Base-by-base conservation (phyloP, 306 rosid genomes). In the Gleditsia sinensis region DNA sequence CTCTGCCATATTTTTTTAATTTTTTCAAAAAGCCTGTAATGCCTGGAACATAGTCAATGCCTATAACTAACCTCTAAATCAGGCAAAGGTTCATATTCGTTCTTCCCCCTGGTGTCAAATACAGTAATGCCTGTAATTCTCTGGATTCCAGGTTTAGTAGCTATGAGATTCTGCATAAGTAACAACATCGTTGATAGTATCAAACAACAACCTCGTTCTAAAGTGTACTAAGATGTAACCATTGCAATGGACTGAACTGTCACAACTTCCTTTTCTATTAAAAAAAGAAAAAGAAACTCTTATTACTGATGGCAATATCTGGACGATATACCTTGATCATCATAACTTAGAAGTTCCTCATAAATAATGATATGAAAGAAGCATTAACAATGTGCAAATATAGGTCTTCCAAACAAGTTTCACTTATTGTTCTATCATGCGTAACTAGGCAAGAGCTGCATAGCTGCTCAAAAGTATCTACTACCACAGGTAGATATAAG, bases 81-180 rank as follows among this genome's bases (percentile, higher is more conserved):
- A 46, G 89, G 87, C 83, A 88, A 84, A 72, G 96, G 96, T 21
- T 90, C 90, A 20, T 94, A 88, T 59, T 92, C 76, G 74, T 82
- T 92, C 86, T 85, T 88, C 85, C 84, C 95, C 69, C 63, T 83
- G 6, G 85, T 84, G 84, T 94, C 94, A 4, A 78, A 88, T 60
- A 94, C 86, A 6, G 90, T 87, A 82, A 94, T 74, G 76, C 97
- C 97, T 0, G 93, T 78, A 75, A 94, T 92, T 86, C 86, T 94
- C 86, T 92, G 99, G 70, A 92, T 89, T 82, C 99, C 99, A 25
- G 90, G 95, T 84, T 88, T 90, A 5, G 97, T 86, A 69, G 99
- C 93, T 78, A 94, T 84, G 69, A 92, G 95, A 81, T 90, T 90
- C 99, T 94, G 87, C 85, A 77, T 25, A 81, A 56, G 58, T 51